These are phyloP conservation scores for Penicillium sclerotigenum DNA, from an alignment of 2,329 filamentous ascomycete genomes.

Conservation along the genomic window DNA sequence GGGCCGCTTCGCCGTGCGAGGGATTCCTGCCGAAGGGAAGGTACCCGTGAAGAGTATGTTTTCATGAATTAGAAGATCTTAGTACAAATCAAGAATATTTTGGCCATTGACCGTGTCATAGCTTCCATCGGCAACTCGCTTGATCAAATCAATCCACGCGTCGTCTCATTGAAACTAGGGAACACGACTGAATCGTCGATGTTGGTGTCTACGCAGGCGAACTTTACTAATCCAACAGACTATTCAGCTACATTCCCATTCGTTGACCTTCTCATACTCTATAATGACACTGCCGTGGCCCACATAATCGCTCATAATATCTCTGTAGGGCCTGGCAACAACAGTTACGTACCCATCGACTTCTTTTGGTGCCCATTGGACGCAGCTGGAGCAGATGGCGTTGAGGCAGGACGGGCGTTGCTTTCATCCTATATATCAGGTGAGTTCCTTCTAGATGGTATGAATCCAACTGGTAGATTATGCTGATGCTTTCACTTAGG, in stretches of 20 bases:
- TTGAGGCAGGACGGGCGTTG: constrained; percentile 64
- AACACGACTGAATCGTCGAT: constrained; percentile 71
- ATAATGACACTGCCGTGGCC: constrained; percentile 71
- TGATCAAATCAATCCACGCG: constrained; percentile 57
- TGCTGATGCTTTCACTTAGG: constrained; percentile 42
- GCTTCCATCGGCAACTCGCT: constrained; percentile 57
- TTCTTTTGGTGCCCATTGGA: constrained; percentile 71
- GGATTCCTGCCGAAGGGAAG: constrained; percentile 77
- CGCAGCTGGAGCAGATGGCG: constrained; percentile 60
- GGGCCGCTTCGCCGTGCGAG: constrained; percentile 74
- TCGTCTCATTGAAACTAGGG: constrained; percentile 69
- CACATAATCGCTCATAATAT: constrained; percentile 67
- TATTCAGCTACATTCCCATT: constrained; percentile 83
- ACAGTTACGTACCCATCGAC: constrained; percentile 64
- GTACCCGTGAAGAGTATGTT: constrained; percentile 92
- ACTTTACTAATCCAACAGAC: constrained; percentile 84
- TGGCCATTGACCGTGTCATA: constrained; percentile 37
- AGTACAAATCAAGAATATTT: constrained; percentile 20
- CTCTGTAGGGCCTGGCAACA: constrained; percentile 64
- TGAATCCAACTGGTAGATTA: neutral
- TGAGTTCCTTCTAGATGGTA: constrained; percentile 25
- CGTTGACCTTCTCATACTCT: constrained; percentile 70
- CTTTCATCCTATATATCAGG: constrained; percentile 84
- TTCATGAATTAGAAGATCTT: constrained; percentile 15
- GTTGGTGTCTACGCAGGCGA: constrained; percentile 67